Evolutionary conservation across 345 rosid species (phyloP).

Genomic region (Pseudoturritis turrita): DNA sequence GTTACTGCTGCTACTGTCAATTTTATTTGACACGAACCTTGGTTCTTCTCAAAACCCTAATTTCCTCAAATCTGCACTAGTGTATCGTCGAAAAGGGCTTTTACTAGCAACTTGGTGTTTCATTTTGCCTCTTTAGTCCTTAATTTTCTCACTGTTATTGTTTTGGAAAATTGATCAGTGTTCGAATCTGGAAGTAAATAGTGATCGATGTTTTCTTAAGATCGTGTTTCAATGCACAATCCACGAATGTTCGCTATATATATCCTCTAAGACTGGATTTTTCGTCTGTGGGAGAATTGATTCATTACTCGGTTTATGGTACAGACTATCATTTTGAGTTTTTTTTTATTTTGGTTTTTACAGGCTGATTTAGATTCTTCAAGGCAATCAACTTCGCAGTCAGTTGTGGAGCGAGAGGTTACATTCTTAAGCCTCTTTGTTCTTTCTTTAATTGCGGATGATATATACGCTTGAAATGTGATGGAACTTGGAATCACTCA

Average conservation of each 20-base stretch:
- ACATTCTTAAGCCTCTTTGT: neutral
- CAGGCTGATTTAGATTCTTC: slow-evolving; percentile 62
- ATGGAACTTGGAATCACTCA: neutral
- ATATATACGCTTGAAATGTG: slow-evolving; percentile 13
- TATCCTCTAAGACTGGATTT: neutral
- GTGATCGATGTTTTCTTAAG: neutral
- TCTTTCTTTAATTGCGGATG: neutral
- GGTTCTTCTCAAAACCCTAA: slow-evolving; percentile 6
- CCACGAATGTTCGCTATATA: neutral
- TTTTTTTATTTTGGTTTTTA: neutral
- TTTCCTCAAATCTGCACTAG: neutral
- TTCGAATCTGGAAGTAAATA: neutral
- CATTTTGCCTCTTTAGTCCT: neutral
- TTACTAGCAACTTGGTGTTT: neutral
- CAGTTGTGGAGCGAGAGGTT: slow-evolving; percentile 36
- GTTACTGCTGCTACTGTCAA: neutral
- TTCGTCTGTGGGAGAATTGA: neutral
- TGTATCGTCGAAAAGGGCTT: neutral
- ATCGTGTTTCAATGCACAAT: neutral
- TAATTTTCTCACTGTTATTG: neutral
- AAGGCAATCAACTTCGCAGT: slow-evolving; percentile 47
- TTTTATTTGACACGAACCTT: neutral
- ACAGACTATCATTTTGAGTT: neutral
- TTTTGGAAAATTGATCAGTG: neutral
- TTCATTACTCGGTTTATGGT: neutral